Base-by-base conservation (phyloP, 257 asterid genomes). In the Solanum okadae region DNA sequence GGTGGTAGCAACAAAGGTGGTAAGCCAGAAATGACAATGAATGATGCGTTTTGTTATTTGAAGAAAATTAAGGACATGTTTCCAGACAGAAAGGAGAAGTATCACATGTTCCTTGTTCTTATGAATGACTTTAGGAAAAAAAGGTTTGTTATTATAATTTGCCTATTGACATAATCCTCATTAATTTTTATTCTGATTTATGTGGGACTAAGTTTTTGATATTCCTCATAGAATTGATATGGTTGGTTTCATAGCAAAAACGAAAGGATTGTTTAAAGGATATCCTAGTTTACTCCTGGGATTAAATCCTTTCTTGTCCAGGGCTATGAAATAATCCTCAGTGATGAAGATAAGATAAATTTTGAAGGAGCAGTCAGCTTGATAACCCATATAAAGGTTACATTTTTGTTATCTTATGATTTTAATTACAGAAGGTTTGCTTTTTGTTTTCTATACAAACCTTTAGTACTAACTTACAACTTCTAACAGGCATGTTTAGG, bases 91-190 rank as follows among this genome's bases (percentile, higher is more conserved):
- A 94, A 93, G 89, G 98, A 96, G 89, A 97, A 94, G 88, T 97
- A 97, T 88, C 98, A 94, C 84, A 91, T 92, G 92, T 97, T 96
- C 90, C 98, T 97, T 88, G 96, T 95, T 56, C 65, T 56, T 89
- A 96, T 96, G 99, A 96, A 96, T 87, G 98, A 95, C 90, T 97
- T 96, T 84, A 97, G 95, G 95, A 95, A 96, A 98, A 95, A 95
- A 93, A 95, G 98, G 99, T 97, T 89, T 61, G 85, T 88, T 25
- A 35, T 40, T 83, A 61, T 38, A 83, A 76, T 72, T 72, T 72
- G 0, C 3, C 44, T 33, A 72, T 22, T 34, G 44, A 16, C 44
- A 72, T 72, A n/a, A 95, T 91, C 94, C 65, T 95, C 5, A 20
- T 90, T 63, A 63, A 63, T 76, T 52, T 71, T 81, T 72, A 10